These are phyloP conservation scores for Zizania latifolia DNA, from an alignment of 176 grass and related monocot genomes.

Conservation along the genomic window DNA sequence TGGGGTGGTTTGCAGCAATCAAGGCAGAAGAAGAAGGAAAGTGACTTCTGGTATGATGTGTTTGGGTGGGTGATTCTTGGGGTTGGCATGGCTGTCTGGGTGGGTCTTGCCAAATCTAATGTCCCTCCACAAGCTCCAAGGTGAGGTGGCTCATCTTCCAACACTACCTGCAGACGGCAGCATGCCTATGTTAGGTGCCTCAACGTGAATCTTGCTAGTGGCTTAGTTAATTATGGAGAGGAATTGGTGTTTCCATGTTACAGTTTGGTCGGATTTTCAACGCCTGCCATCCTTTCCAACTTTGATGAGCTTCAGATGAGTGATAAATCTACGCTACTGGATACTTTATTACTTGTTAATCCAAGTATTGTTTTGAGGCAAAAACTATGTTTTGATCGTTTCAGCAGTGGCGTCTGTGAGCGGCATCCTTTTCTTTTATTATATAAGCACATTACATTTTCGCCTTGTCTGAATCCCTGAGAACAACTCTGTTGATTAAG, in stretches of 20 bases:
- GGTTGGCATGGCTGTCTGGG: slow-evolving; percentile 39
- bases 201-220: slow-evolving; percentile 16
- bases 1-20: slow-evolving; percentile 42
- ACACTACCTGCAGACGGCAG: not conserved
- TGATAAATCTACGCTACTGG: not conserved
- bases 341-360: slow-evolving; percentile 13
- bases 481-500: not conserved
- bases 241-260: slow-evolving; percentile 19
- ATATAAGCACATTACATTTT: too few species aligned
- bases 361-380: not conserved
- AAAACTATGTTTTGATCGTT: not conserved
- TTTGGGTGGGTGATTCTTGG: slow-evolving; percentile 69
- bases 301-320: slow-evolving; percentile 18
- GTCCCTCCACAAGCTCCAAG: slow-evolving; percentile 5
- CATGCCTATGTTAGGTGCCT: not conserved
- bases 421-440: not conserved
- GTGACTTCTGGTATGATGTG: slow-evolving; percentile 61
- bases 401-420: not conserved
- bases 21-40: slow-evolving; percentile 60
- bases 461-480: not conserved
- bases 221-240: slow-evolving; percentile 24
- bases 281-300: not conserved
- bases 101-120: slow-evolving; percentile 44
- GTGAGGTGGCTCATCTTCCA: not conserved
- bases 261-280: slow-evolving; percentile 23